These are phyloP conservation scores for Ophiostoma tasmaniense DNA, from an alignment of 2,329 filamentous ascomycete genomes.

Conservation along the genomic window DNA sequence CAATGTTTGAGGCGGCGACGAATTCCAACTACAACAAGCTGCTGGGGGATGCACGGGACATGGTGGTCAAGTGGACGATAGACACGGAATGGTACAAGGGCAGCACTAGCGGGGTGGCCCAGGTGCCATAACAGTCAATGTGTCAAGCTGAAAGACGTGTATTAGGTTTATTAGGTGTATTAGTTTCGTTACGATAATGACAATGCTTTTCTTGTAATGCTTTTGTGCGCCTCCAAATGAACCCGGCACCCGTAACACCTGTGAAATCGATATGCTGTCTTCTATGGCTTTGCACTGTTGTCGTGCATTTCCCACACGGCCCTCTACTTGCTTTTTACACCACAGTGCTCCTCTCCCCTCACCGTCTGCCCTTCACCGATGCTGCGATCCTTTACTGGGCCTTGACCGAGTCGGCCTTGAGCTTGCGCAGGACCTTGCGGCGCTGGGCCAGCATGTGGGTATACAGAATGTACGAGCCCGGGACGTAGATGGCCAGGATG, in stretches of 20 bases:
- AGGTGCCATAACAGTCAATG: not conserved
- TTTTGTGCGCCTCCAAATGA: not conserved
- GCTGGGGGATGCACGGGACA: conserved; percentile 53
- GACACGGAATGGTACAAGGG: conserved; percentile 60
- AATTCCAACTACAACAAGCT: conserved; percentile 67
- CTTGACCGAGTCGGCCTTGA: conserved; percentile 41
- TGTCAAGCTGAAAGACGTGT: not conserved
- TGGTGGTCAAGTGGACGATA: conserved; percentile 56
- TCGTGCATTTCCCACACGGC: not conserved
- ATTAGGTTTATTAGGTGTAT: not conserved
- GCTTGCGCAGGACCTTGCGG: conserved; percentile 63
- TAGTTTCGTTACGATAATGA: not conserved
- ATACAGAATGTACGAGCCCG: conserved; percentile 72
- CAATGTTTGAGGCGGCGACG: conserved; percentile 63
- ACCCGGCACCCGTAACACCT: not conserved
- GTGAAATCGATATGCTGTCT: not conserved
- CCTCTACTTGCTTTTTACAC: not conserved
- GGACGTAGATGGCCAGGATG: conserved; percentile 23
- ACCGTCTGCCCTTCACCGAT: conserved; percentile 8
- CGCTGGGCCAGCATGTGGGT: conserved; percentile 93
- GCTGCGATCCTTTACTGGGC: conserved; percentile 26
- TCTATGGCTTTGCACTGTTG: not conserved
- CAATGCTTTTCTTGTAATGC: conserved; percentile 3
- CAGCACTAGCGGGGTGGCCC: conserved; percentile 26
- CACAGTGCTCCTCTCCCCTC: not conserved